Percentiles rank a stretch among this genome's conserved stretches.
These are phyloP conservation scores for Plasmodium yoelii DNA, from an alignment of 169 alveolate genomes.

Conservation along the genomic window DNA sequence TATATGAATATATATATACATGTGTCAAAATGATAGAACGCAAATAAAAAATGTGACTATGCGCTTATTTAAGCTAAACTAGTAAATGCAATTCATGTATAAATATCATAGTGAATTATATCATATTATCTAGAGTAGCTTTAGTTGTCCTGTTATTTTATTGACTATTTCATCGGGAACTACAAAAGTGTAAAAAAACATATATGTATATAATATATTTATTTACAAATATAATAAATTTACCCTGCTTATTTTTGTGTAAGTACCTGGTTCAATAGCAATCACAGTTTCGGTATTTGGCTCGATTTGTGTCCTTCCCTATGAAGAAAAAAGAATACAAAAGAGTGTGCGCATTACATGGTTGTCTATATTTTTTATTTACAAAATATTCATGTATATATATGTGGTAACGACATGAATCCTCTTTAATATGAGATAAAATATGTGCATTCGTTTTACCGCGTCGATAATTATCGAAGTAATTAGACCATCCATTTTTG, in stretches of 20 bases:
- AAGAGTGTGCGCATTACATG: neutral
- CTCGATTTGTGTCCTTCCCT: conserved; percentile 94
- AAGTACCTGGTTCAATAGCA: conserved; percentile 94
- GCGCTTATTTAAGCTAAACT: no score
- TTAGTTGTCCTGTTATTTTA: conserved; percentile 85
- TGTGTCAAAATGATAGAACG: no score
- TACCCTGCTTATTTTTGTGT: neutral
- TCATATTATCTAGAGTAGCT: conserved; percentile 73
- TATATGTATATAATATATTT: conserved; percentile 19
- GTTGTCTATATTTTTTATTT: no score
- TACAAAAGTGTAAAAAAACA: conserved; percentile 23
- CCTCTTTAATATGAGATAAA: no score
- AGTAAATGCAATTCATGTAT: no score
- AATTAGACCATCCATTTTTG: conserved; percentile 80
- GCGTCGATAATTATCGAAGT: conserved; percentile 90
- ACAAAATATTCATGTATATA: no score
- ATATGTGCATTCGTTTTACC: conserved; percentile 7
- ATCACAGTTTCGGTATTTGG: conserved; percentile 93
- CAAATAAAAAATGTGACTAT: no score
- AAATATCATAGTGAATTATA: no score
- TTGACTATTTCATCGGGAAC: conserved; percentile 84
- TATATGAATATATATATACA: no score
- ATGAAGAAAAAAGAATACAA: neutral
- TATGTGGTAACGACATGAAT: no score
- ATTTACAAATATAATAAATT: neutral